Evolutionary conservation across 768 basidiomycete genomes (phyloP).

Genomic region (Pleurotus sapidus): DNA sequence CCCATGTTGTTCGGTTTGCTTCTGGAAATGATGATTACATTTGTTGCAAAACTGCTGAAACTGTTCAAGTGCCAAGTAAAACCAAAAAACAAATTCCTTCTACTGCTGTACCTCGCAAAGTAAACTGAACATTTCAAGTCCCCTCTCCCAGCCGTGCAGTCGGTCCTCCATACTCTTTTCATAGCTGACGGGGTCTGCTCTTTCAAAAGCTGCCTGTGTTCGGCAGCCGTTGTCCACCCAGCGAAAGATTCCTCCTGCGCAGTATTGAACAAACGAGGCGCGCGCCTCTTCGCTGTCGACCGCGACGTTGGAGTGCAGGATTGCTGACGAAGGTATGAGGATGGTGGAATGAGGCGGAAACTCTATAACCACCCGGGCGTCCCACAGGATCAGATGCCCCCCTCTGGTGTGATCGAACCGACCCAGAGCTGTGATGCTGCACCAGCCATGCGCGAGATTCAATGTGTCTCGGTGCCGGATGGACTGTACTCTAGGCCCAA

Average conservation of each 20-base stretch:
- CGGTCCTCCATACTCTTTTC: too few species aligned
- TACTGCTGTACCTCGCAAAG: too few species aligned
- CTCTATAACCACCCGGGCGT: constrained; percentile 20
- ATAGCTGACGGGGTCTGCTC: too few species aligned
- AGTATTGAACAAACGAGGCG: constrained; percentile 23
- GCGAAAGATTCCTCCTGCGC: constrained; percentile 22
- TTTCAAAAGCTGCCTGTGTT: too few species aligned
- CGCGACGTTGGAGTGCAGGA: constrained; percentile 22
- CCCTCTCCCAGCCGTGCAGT: too few species aligned
- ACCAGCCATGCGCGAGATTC: constrained; percentile 30
- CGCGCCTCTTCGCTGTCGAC: constrained; percentile 16
- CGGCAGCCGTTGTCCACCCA: constrained; percentile 19
- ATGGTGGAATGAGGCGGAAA: constrained; percentile 21
- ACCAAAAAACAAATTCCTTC: too few species aligned
- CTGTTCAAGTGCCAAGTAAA: too few species aligned
- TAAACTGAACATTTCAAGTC: too few species aligned
- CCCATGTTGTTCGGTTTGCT: not conserved
- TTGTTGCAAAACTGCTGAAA: too few species aligned
- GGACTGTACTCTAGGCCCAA: constrained; percentile 15
- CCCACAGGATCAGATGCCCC: constrained; percentile 29
- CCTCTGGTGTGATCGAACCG: constrained; percentile 22
- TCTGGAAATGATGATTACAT: not conserved
- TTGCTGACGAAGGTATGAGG: constrained; percentile 23
- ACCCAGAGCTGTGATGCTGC: constrained; percentile 26
- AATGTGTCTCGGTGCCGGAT: constrained; percentile 20